Evolutionary conservation across 2,329 filamentous ascomycete species (phyloP), one percentile per base, ranked within the genome.

Genomic region (Sarocladium strictum): DNA sequence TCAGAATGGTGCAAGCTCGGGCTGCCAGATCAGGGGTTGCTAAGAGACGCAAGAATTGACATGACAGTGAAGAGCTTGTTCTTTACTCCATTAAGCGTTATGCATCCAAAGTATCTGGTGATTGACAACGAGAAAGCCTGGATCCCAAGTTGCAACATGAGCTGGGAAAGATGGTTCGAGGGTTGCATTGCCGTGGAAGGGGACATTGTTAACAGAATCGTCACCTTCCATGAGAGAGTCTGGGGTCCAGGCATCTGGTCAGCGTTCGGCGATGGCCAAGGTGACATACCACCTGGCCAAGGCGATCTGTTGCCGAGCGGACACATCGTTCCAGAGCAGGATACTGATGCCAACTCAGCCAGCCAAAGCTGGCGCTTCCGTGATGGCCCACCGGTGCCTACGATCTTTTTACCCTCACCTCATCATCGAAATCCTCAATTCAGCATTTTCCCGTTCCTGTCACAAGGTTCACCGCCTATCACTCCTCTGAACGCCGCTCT

Each of bases 121-220:
- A 68, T 93, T 1, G 90, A 95, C 65, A 78, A 85, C 1, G 67
- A 73, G 29, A 76, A 71, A 2, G 86, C 86, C 0, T 85, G 86
- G 62, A 68, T 94, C 10, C 89, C 89, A 0, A 90, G 86, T 61
- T 92, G 88, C 68, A 95, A 95, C 61, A 82, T 95, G 3, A 91
- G 87, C 63, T 94, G 87, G 87, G 90, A 94, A 67, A 70, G 82
- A n/a, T 95, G 90, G 90, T 85, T 93, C 24, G 90, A 95, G 66
- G 87, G 86, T 0, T 89, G 85, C 55, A 72, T 93, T 3, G 81
- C 84, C 54, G 69, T 93, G 11, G 74, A 75, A 6, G 89, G 88
- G 0, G 73, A 76, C 0, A 74, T 86, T 0, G 81, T 90, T 0
- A 61, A 67, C 3, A 73, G 78, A n/a, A 78, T 94, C 37, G 59